Evolutionary conservation across 495 filamentous ascomycete genomes (phyloP).

Genomic region (Trichocladium antarcticum): DNA sequence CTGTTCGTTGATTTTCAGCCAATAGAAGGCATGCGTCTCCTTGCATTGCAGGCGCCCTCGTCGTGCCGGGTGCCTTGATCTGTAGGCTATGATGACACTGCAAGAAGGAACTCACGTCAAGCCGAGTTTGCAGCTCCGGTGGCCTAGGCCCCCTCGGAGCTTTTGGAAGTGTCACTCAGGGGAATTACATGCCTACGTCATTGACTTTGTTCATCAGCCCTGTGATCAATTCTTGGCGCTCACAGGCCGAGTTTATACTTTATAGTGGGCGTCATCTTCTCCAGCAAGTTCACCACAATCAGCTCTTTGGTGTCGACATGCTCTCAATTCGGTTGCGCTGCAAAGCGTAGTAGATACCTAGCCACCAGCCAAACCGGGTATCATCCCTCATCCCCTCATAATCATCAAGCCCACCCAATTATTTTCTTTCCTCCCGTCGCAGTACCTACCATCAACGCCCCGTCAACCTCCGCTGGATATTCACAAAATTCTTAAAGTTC

Average conservation of each 20-base stretch:
- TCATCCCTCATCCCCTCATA: neutral
- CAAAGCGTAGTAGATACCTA: neutral
- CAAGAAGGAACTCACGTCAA: neutral
- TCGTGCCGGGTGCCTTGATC: neutral
- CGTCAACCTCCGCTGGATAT: conserved; percentile 32
- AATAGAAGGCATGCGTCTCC: no score
- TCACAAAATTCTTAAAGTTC: conserved; percentile 45
- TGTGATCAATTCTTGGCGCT: no score
- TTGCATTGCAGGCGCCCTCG: no score
- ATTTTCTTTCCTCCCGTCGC: neutral
- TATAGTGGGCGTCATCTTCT: no score
- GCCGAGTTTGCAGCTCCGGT: no score
- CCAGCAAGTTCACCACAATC: no score
- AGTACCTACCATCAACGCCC: neutral
- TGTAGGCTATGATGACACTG: neutral
- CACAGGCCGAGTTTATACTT: no score
- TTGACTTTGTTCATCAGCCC: neutral
- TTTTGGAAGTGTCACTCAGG: no score
- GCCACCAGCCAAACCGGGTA: neutral
- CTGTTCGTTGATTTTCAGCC: no score
- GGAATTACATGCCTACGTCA: neutral
- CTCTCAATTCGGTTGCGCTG: neutral
- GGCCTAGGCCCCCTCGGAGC: no score
- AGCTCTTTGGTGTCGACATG: no score
- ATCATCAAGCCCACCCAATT: neutral